phyloP scores from a whole-genome alignment of 495 filamentous ascomycete genomes.

The Aspergillus baeticus region DNA sequence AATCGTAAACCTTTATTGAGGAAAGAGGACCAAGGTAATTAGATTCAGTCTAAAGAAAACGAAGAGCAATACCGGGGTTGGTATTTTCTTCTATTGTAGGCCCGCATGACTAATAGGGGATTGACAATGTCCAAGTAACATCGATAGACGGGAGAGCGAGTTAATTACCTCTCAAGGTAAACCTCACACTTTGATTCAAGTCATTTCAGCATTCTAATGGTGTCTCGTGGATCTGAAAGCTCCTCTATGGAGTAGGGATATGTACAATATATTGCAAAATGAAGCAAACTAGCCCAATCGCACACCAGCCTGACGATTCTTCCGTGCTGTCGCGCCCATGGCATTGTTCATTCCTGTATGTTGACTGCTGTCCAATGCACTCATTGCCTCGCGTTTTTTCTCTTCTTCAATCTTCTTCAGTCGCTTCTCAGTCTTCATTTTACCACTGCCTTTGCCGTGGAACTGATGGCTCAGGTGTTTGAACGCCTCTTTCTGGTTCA shows the following conservation, averaged over 20 bases:
- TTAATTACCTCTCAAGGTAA: too few relatives aligned
- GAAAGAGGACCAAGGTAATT: too few relatives aligned
- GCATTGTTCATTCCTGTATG: conserved; percentile 81
- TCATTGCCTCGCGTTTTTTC: conserved; percentile 80
- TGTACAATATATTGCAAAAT: too few relatives aligned
- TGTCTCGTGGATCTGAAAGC: neutral
- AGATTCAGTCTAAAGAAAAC: too few relatives aligned
- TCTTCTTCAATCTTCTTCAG: conserved; percentile 97
- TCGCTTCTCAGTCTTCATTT: conserved; percentile 96
- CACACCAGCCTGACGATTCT: conserved; percentile 86
- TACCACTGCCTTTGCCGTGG: conserved; percentile 95
- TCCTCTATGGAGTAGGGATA: neutral
- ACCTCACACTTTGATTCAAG: too few relatives aligned
- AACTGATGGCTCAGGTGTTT: conserved; percentile 94
- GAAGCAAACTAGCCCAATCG: conserved; percentile 59
- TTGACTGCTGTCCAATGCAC: conserved; percentile 76
- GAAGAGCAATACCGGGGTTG: too few relatives aligned
- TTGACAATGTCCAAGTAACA: too few relatives aligned
- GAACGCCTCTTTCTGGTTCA: conserved; percentile 95
- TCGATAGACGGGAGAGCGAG: too few relatives aligned
- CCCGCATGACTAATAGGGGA: too few relatives aligned
- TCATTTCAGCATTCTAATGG: too few relatives aligned
- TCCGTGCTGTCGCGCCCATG: conserved; percentile 69
- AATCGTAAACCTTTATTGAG: too few relatives aligned
- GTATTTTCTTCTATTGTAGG: too few relatives aligned